phyloP scores from a whole-genome alignment of 331 rosid species.

The Quercus lobata region DNA sequence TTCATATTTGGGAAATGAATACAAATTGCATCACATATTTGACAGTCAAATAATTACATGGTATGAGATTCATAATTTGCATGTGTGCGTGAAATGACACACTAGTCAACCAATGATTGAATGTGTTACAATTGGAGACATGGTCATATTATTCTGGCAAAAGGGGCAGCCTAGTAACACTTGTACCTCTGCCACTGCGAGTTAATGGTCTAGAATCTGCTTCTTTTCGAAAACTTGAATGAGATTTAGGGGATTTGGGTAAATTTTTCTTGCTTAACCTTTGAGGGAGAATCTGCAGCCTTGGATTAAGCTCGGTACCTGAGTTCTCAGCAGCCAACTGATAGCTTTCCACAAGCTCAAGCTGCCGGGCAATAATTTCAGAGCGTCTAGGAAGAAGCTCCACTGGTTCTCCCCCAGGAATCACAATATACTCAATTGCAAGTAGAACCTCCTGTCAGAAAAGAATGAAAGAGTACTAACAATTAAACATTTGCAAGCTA shows the following conservation, averaged over 20 bases:
- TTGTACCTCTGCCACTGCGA: constrained; percentile 38
- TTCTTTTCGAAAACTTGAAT: constrained; percentile 35
- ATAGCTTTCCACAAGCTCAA: constrained; percentile 85
- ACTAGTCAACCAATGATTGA: constrained; percentile 32
- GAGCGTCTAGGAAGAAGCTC: constrained; percentile 97
- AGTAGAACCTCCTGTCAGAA: constrained; percentile 86
- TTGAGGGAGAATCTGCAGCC: constrained; percentile 94
- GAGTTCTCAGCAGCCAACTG: constrained; percentile 92
- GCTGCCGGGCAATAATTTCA: constrained; percentile 88
- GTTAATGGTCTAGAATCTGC: constrained; percentile 30
- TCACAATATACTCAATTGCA: constrained; percentile 94
- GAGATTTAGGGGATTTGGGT: constrained; percentile 33
- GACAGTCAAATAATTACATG: constrained; percentile 26
- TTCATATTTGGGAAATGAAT: background rate
- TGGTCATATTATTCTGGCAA: constrained; percentile 48
- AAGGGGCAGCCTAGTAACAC: constrained; percentile 67
- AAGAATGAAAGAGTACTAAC: background rate
- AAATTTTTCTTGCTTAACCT: constrained; percentile 45
- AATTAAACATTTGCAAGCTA: background rate
- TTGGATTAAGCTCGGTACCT: constrained; percentile 79
- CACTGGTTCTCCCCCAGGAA: constrained; percentile 98
- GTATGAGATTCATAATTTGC: constrained; percentile 35
- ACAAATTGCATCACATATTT: constrained; percentile 12
- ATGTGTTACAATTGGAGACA: constrained; percentile 28
- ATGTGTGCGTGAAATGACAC: constrained; percentile 46